Conservation (phyloP, 352 stramenopile species). For the Phytopythium sindhum region DNA sequence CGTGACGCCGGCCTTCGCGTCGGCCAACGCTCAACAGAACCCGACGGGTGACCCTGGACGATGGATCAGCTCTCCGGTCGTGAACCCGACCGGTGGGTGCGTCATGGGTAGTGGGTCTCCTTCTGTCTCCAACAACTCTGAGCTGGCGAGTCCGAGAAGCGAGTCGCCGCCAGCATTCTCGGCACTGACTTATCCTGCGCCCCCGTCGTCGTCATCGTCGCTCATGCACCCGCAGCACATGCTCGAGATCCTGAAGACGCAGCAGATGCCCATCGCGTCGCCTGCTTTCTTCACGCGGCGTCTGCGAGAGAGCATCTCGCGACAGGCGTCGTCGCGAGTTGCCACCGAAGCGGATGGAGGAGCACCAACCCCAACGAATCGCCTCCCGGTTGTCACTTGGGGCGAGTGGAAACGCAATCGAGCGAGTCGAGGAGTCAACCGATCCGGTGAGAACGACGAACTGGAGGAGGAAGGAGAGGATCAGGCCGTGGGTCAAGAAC, state of each 20-base stretch:
- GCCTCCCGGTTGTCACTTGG: conserved; percentile 32
- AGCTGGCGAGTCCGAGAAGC: neutral
- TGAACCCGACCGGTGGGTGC: conserved; percentile 3
- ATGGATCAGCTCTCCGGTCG: neutral
- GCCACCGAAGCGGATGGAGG: conserved; percentile 2
- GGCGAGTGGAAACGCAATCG: conserved; percentile 33
- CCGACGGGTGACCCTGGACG: neutral
- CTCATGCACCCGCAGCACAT: conserved; percentile 63
- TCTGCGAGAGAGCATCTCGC: conserved; percentile 21
- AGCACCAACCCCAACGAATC: conserved; percentile 11
- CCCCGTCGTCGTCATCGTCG: conserved; percentile 12
- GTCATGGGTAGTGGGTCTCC: neutral
- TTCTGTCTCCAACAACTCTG: neutral
- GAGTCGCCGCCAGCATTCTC: neutral
- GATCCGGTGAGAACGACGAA: neutral
- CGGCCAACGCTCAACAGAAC: conserved; percentile 3
- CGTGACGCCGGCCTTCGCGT: conserved; percentile 45
- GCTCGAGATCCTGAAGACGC: conserved; percentile 62
- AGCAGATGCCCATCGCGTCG: conserved; percentile 64
- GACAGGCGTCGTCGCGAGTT: conserved; percentile 8
- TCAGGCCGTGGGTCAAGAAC: neutral
- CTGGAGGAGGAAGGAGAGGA: conserved; percentile 15
- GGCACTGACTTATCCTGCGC: neutral
- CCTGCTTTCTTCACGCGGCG: conserved; percentile 47
- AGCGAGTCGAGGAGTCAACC: conserved; percentile 7